phyloP scores from a whole-genome alignment of 2,329 filamentous ascomycete species.

The Pyrenophora graminea region DNA sequence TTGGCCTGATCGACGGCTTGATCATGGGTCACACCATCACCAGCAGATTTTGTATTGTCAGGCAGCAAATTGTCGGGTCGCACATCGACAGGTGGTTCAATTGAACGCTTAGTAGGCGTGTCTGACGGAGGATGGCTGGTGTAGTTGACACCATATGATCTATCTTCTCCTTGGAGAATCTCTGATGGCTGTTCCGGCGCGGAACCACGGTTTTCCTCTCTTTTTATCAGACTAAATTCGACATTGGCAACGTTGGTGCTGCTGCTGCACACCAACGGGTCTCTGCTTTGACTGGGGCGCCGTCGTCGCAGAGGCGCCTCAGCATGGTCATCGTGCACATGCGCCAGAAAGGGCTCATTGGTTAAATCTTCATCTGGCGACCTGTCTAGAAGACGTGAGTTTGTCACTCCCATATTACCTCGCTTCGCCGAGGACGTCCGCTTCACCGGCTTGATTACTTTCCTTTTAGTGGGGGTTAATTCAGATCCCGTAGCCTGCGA shows the following conservation, averaged over 20 bases:
- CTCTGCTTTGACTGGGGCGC: neutral
- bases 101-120: neutral
- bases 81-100: neutral
- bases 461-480: conserved; percentile 1
- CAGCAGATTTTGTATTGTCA: too few relatives aligned
- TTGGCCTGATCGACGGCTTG: neutral
- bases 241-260: neutral
- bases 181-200: neutral
- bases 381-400: neutral
- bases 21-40: too few relatives aligned
- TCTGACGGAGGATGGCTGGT: neutral
- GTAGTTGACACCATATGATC: neutral
- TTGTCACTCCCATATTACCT: neutral
- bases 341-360: neutral
- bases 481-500: neutral
- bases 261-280: neutral
- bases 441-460: conserved; percentile 12
- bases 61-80: neutral
- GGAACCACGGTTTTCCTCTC: neutral
- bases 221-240: neutral
- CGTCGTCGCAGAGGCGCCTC: neutral
- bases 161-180: neutral
- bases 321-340: neutral
- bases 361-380: neutral
- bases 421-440: neutral